A percentile compares a stretch with the other conserved stretches of the same genome.
Evolutionary conservation across 1,284 basidiomycete species (phyloP).

Genomic region (Sphaerobolus stellatus): DNA sequence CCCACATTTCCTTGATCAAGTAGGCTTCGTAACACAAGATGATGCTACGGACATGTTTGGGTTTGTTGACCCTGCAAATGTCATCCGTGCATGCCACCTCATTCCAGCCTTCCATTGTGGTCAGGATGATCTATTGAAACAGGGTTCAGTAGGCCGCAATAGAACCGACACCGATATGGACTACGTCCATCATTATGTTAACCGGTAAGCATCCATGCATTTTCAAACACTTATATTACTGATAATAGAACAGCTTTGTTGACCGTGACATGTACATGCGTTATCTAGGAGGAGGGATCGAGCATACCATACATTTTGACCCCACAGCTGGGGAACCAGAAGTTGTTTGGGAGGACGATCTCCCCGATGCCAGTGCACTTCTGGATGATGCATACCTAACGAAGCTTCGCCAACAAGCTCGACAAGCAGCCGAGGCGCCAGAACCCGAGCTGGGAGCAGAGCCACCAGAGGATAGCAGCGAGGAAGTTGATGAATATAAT

Average conservation of each 20-base stretch:
- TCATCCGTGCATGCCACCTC: slow-evolving; percentile 15
- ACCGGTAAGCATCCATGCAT: slow-evolving; percentile 18
- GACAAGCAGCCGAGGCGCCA: too few relatives aligned
- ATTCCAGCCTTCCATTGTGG: slow-evolving; percentile 14
- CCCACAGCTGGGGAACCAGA: too few relatives aligned
- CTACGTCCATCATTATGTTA: slow-evolving; percentile 20
- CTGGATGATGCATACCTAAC: too few relatives aligned
- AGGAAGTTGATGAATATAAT: too few relatives aligned
- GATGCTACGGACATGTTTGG: slow-evolving; percentile 14
- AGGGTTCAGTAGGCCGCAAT: background rate
- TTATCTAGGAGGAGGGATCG: slow-evolving; percentile 26
- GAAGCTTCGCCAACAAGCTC: too few relatives aligned
- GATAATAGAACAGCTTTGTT: slow-evolving; percentile 19
- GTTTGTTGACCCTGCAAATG: slow-evolving; percentile 15
- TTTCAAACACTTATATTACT: background rate
- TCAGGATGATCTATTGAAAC: slow-evolving; percentile 1
- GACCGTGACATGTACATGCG: slow-evolving; percentile 31
- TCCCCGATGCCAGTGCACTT: too few relatives aligned
- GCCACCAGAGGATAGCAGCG: too few relatives aligned
- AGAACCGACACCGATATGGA: slow-evolving; percentile 14
- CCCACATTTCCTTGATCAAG: background rate
- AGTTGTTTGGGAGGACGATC: too few relatives aligned
- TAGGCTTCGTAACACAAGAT: slow-evolving; percentile 10
- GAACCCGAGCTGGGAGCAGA: too few relatives aligned
- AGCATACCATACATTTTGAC: too few relatives aligned